Evolutionary conservation across 177 flowering plant species (phyloP).

Genomic region (Telopea speciosissima): DNA sequence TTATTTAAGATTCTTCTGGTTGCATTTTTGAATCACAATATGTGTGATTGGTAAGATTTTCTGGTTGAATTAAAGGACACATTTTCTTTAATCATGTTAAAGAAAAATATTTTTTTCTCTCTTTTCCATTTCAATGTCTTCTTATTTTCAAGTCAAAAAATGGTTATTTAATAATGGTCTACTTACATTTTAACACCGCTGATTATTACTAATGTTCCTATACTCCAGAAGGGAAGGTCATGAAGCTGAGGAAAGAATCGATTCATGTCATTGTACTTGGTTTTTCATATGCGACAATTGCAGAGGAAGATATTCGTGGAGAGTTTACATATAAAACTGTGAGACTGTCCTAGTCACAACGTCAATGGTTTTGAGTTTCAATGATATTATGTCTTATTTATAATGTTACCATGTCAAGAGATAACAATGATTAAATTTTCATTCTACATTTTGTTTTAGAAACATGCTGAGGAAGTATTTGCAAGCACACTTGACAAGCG

Average conservation of each 20-base stretch:
- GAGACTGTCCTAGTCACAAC: slow-evolving; percentile 10
- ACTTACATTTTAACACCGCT: too few relatives aligned
- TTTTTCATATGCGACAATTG: slow-evolving; percentile 60
- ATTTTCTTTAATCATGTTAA: too few relatives aligned
- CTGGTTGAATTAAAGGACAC: too few relatives aligned
- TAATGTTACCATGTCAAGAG: too few relatives aligned
- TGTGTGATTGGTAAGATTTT: too few relatives aligned
- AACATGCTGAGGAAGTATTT: slow-evolving; percentile 46
- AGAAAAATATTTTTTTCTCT: too few relatives aligned
- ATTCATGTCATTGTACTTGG: slow-evolving; percentile 79
- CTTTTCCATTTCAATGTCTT: too few relatives aligned
- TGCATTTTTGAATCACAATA: too few relatives aligned
- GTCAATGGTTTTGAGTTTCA: not conserved
- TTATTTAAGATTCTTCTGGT: too few relatives aligned
- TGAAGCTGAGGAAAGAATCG: slow-evolving; percentile 54
- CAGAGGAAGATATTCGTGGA: slow-evolving; percentile 59
- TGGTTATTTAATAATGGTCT: too few relatives aligned
- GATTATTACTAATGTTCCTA: not conserved
- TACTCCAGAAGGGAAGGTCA: slow-evolving; percentile 80
- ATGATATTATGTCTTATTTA: not conserved
- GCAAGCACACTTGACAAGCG: slow-evolving; percentile 52
- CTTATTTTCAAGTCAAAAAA: too few relatives aligned
- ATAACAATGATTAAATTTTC: too few relatives aligned
- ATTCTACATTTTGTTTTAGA: slow-evolving; percentile 36
- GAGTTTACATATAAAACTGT: slow-evolving; percentile 63